These are phyloP conservation scores for Gossypium longicalyx DNA, from an alignment of 345 rosid genomes.

Conservation along the genomic window DNA sequence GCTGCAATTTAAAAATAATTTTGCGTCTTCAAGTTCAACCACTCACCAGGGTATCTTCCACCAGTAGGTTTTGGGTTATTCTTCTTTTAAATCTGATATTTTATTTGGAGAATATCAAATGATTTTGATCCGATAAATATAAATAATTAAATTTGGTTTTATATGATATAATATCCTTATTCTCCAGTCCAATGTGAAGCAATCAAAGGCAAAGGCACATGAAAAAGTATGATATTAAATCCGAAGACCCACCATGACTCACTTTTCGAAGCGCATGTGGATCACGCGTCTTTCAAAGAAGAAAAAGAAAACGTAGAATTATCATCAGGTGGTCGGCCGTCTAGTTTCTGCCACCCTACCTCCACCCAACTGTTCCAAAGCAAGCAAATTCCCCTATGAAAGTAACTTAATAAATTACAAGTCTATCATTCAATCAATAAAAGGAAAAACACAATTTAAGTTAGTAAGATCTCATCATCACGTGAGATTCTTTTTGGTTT, in stretches of 20 bases:
- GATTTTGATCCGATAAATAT: no score
- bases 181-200: no score
- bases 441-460: no score
- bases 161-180: neutral
- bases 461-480: neutral
- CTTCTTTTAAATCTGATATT: no score
- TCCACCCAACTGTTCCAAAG: slow-evolving; percentile 10
- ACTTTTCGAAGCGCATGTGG: slow-evolving; percentile 30
- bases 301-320: slow-evolving; percentile 5
- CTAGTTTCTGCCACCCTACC: slow-evolving; percentile 9
- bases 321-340: slow-evolving; percentile 38
- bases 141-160: no score
- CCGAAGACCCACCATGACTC: neutral
- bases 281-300: slow-evolving; percentile 22
- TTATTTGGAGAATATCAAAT: no score
- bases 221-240: neutral
- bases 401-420: no score
- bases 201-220: neutral
- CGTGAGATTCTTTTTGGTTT: slow-evolving; percentile 3
- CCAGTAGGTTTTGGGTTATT: no score
- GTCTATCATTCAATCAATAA: no score
- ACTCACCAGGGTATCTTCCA: no score
- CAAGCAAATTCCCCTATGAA: no score
- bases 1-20: neutral
- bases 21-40: neutral